Evolutionary conservation across 768 basidiomycete genomes (phyloP).

Genomic region (Phylloporus arenicola): DNA sequence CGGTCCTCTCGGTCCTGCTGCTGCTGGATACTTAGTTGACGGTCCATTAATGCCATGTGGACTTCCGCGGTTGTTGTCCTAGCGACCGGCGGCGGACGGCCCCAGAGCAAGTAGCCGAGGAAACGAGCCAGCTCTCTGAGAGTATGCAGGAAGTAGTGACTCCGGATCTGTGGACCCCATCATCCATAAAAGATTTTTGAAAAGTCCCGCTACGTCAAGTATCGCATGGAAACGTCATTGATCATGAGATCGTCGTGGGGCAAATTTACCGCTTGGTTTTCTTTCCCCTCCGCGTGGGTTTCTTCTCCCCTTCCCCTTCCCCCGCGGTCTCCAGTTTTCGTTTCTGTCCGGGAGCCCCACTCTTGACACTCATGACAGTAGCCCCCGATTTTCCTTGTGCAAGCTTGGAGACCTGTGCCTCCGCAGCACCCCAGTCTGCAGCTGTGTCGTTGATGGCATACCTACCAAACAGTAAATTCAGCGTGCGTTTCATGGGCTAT

Average conservation of each 20-base stretch:
- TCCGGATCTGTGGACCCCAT: neutral
- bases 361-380: constrained; percentile 75
- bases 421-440: constrained; percentile 71
- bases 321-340: constrained; percentile 44
- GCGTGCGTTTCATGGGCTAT: neutral
- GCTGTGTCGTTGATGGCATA: constrained; percentile 68
- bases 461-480: constrained; percentile 32
- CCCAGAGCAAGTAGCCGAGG: neutral
- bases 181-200: neutral
- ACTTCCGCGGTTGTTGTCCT: neutral
- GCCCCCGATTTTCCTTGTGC: constrained; percentile 44
- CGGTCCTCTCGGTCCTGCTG: neutral
- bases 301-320: constrained; percentile 37
- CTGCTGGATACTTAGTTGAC: too few species aligned
- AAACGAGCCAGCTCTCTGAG: neutral
- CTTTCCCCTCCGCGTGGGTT: constrained; percentile 43
- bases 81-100: neutral
- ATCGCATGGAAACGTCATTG: neutral
- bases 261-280: constrained; percentile 32
- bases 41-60: neutral
- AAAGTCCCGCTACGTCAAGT: neutral
- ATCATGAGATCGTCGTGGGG: constrained; percentile 1
- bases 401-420: constrained; percentile 60
- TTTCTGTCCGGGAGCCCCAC: constrained; percentile 41
- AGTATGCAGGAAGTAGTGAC: neutral